phyloP scores from a whole-genome alignment of 2,329 filamentous ascomycete species.

The Xylogone sp. region DNA sequence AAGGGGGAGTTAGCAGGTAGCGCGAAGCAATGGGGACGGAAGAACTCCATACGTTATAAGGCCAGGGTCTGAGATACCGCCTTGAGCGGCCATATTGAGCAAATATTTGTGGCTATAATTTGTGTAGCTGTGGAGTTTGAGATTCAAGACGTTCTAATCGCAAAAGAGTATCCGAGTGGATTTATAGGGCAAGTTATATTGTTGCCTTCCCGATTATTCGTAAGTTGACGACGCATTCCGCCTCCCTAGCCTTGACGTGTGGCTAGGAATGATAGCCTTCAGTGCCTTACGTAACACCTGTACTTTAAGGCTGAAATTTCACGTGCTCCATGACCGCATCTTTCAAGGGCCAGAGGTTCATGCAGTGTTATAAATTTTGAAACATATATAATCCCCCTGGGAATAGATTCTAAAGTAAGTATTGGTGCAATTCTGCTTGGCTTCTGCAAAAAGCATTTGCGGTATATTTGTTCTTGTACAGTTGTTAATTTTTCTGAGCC shows the following conservation, averaged over 20 bases:
- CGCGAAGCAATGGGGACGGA: slow-evolving; percentile 16
- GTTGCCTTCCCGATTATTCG: slow-evolving; percentile 1
- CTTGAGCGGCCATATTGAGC: slow-evolving; percentile 31
- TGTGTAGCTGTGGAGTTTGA: background rate
- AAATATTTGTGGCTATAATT: slow-evolving; percentile 3
- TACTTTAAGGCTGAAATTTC: background rate
- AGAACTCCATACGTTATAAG: slow-evolving; percentile 55
- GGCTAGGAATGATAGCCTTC: background rate
- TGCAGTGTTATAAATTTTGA: no score
- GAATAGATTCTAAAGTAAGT: no score
- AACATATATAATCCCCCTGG: no score
- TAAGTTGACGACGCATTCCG: background rate
- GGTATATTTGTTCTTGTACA: no score
- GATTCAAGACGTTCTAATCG: background rate
- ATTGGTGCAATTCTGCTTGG: no score
- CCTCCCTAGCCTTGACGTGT: background rate
- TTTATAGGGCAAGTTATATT: background rate
- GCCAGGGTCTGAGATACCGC: slow-evolving; percentile 63
- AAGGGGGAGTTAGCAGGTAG: slow-evolving; percentile 19
- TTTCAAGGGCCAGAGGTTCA: background rate
- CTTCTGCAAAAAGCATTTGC: no score
- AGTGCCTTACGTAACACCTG: background rate
- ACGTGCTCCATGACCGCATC: background rate
- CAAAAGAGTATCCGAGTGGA: background rate
- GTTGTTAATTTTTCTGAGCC: no score